A percentile compares a stretch with the other conserved stretches of the same genome.
These are phyloP conservation scores for Xerocomus nothofagi DNA, from an alignment of 1,284 basidiomycete species.

Conservation along the genomic window DNA sequence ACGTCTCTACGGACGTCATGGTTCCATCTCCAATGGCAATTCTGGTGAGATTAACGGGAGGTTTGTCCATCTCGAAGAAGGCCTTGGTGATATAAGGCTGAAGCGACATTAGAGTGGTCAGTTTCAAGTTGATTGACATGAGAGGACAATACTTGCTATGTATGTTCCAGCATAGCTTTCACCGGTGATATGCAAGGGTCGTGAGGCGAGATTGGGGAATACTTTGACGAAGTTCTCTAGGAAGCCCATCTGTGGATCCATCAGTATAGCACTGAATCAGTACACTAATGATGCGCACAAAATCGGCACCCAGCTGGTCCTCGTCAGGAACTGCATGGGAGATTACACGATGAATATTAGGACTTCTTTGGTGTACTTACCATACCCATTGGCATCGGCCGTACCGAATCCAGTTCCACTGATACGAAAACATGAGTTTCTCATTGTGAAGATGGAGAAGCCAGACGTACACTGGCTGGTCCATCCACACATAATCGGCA, in stretches of 20 bases:
- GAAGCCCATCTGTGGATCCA: constrained; percentile 54
- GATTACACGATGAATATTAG: constrained; percentile 18
- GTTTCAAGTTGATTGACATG: not conserved
- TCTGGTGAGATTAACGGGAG: constrained; percentile 62
- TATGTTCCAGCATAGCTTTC: constrained; percentile 69
- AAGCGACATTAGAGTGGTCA: constrained; percentile 1
- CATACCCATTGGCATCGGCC: constrained; percentile 54
- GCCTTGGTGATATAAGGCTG: constrained; percentile 72
- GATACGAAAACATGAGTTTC: constrained; percentile 8
- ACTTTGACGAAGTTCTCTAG: constrained; percentile 63
- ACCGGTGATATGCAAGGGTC: constrained; percentile 62
- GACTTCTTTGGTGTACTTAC: constrained; percentile 35
- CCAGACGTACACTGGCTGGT: constrained; percentile 63
- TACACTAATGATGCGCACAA: constrained; percentile 46
- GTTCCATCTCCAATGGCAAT: constrained; percentile 70
- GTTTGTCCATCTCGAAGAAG: constrained; percentile 57
- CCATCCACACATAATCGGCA: constrained; percentile 70
- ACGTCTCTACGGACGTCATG: constrained; percentile 46
- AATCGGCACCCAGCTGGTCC: constrained; percentile 66
- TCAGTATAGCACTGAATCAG: not conserved
- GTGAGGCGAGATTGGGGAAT: constrained; percentile 59
- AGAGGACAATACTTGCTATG: constrained; percentile 44
- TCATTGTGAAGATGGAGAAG: not conserved
- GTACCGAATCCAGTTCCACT: constrained; percentile 69
- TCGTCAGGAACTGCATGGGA: constrained; percentile 52